Evolutionary conservation across 2,329 filamentous ascomycete genomes (phyloP).

Genomic region (Fusarium annulatum): DNA sequence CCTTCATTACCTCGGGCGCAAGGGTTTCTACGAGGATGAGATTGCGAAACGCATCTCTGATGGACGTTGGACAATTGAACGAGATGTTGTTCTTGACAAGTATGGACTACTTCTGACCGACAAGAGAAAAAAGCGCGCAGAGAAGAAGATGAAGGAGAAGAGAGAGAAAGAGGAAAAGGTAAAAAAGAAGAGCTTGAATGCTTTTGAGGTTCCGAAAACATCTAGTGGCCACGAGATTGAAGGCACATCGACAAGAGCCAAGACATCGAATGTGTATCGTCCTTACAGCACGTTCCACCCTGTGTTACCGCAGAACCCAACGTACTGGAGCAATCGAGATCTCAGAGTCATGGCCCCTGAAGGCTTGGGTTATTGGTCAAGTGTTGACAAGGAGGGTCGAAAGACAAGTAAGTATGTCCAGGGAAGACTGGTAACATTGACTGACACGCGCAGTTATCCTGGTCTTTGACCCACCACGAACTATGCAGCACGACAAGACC

Average conservation of each 20-base stretch:
- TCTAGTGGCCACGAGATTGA: conserved; percentile 6
- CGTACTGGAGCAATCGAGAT: conserved; percentile 43
- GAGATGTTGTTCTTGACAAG: conserved; percentile 17
- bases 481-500: conserved; percentile 40
- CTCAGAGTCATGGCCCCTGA: conserved; percentile 45
- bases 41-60: conserved; percentile 15
- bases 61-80: conserved; percentile 20
- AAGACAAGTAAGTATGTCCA: conserved; percentile 33
- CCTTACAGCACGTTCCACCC: conserved; percentile 45
- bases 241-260: conserved; percentile 23
- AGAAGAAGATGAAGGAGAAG: background rate
- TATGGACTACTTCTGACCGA: conserved; percentile 12
- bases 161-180: conserved; percentile 12
- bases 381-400: conserved; percentile 21
- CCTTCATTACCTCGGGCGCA: conserved; percentile 11
- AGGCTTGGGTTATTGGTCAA: conserved; percentile 42
- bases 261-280: conserved; percentile 44
- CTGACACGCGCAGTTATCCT: conserved; percentile 37
- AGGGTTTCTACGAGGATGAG: conserved; percentile 16
- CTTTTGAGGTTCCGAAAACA: background rate
- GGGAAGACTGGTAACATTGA: background rate
- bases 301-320: conserved; percentile 36
- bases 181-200: background rate
- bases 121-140: conserved; percentile 17
- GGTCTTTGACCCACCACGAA: conserved; percentile 38